Conservation (phyloP, 306 rosid genomes). For the Trichosanthes truncata region DNA sequence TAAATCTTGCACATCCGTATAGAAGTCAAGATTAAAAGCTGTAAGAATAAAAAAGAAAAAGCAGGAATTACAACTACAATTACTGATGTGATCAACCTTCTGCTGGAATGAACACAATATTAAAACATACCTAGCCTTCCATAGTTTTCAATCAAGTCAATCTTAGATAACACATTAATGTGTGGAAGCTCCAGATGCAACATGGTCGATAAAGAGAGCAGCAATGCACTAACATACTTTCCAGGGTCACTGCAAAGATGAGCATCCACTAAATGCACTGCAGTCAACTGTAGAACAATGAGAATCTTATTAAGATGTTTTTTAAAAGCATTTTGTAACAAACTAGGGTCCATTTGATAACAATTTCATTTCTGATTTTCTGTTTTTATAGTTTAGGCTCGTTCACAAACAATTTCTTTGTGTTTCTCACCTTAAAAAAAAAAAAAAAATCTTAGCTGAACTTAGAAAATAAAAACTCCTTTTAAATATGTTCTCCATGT, state of each 20-base stretch:
- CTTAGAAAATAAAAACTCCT: too few relatives aligned
- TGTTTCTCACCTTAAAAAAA: background rate
- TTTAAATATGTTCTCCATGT: background rate
- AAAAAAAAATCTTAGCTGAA: background rate
- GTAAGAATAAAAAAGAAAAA: slow-evolving; percentile 27
- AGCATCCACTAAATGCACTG: slow-evolving; percentile 86
- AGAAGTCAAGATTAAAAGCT: slow-evolving; percentile 92
- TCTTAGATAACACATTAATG: slow-evolving; percentile 78
- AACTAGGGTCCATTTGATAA: background rate
- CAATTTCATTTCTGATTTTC: background rate
- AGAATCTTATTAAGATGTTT: slow-evolving; percentile 22
- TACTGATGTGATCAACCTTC: background rate
- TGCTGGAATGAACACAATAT: background rate
- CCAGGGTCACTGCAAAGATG: slow-evolving; percentile 98
- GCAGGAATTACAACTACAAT: background rate
- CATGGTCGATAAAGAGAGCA: slow-evolving; percentile 85
- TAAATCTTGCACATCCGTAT: slow-evolving; percentile 85
- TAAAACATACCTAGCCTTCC: slow-evolving; percentile 64
- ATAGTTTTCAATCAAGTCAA: slow-evolving; percentile 83
- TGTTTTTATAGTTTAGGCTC: background rate
- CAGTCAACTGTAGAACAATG: slow-evolving; percentile 66
- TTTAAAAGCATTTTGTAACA: background rate
- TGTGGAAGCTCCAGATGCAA: slow-evolving; percentile 90
- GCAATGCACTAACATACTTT: slow-evolving; percentile 79
- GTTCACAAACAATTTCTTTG: background rate